Evolutionary conservation across 495 filamentous ascomycete genomes (phyloP).

Genomic region (Penicillium nucicola): DNA sequence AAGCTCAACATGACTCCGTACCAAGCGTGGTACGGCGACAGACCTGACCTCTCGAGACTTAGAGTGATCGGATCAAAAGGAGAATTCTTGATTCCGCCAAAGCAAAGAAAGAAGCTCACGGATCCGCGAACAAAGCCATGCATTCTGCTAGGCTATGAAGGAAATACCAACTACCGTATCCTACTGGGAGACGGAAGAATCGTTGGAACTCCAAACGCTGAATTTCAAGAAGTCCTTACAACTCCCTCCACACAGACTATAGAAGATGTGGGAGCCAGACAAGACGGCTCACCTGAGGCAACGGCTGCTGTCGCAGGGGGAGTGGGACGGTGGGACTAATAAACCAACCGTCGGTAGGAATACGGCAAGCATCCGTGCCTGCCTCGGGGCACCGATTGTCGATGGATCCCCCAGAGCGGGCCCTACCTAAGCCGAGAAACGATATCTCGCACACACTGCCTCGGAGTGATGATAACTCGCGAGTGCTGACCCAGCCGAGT

Average conservation of each 20-base stretch:
- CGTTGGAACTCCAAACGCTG: slow-evolving; percentile 14
- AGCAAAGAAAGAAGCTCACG: slow-evolving; percentile 24
- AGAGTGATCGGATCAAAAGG: slow-evolving; percentile 19
- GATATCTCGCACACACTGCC: no score
- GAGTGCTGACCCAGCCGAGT: slow-evolving; percentile 5
- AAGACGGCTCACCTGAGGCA: slow-evolving; percentile 10
- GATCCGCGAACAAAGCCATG: slow-evolving; percentile 17
- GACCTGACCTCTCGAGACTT: slow-evolving; percentile 22
- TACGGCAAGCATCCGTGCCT: slow-evolving; percentile 10
- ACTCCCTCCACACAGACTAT: slow-evolving; percentile 19
- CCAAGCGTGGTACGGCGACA: slow-evolving; percentile 21
- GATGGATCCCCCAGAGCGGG: slow-evolving; percentile 3
- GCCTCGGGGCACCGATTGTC: slow-evolving; percentile 10
- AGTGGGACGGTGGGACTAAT: slow-evolving; percentile 16
- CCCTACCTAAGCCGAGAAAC: not conserved
- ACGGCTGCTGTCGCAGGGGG: slow-evolving; percentile 16
- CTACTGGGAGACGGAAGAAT: slow-evolving; percentile 22
- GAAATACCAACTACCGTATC: slow-evolving; percentile 23
- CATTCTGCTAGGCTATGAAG: slow-evolving; percentile 19
- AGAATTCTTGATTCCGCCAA: slow-evolving; percentile 12
- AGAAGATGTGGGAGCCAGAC: slow-evolving; percentile 15
- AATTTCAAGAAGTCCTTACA: slow-evolving; percentile 17
- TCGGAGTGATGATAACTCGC: slow-evolving; percentile 8
- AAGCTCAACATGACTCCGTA: slow-evolving; percentile 24
- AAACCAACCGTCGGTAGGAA: slow-evolving; percentile 11